Conservation (phyloP, 768 basidiomycete genomes). For the Pulveroboletus sp. region DNA sequence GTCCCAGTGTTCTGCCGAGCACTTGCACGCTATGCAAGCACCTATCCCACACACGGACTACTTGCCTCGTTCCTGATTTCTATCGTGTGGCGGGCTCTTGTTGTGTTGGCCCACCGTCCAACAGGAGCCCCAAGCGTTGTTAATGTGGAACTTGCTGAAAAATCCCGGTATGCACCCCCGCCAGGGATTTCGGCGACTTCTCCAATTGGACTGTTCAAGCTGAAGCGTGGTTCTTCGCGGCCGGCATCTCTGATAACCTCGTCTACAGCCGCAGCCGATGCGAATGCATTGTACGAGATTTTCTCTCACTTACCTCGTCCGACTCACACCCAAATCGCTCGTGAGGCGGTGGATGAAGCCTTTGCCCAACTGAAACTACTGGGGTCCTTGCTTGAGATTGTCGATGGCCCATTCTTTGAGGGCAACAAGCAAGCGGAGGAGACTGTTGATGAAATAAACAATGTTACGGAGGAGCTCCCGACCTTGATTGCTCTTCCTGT, state of each 20-base stretch:
- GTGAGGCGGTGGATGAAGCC: conserved; percentile 78
- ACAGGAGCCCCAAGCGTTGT: conserved; percentile 41
- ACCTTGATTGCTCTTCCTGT: conserved; percentile 71
- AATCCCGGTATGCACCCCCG: conserved; percentile 38
- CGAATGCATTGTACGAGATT: conserved; percentile 57
- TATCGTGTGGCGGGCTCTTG: conserved; percentile 67
- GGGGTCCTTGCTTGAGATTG: conserved; percentile 50
- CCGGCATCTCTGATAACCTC: conserved; percentile 52
- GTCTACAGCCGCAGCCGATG: conserved; percentile 52
- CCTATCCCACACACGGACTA: conserved; percentile 50
- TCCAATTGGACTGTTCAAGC: conserved; percentile 53
- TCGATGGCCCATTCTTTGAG: conserved; percentile 29
- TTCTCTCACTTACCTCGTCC: conserved; percentile 61
- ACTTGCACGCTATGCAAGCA: conserved; percentile 51
- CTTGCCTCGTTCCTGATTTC: conserved; percentile 71
- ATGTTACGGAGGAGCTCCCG: conserved; percentile 60
- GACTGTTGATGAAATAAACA: conserved; percentile 40
- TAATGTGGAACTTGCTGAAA: conserved; percentile 29
- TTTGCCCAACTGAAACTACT: conserved; percentile 60
- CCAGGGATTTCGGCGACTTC: conserved; percentile 51
- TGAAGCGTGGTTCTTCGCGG: conserved; percentile 63
- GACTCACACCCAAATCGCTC: conserved; percentile 50
- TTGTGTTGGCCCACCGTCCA: conserved; percentile 63
- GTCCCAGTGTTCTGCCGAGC: conserved; percentile 60
- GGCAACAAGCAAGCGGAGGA: conserved; percentile 21